Base-by-base conservation (phyloP, 176 grass and related monocot genomes). In the Tuctoria greenei region DNA sequence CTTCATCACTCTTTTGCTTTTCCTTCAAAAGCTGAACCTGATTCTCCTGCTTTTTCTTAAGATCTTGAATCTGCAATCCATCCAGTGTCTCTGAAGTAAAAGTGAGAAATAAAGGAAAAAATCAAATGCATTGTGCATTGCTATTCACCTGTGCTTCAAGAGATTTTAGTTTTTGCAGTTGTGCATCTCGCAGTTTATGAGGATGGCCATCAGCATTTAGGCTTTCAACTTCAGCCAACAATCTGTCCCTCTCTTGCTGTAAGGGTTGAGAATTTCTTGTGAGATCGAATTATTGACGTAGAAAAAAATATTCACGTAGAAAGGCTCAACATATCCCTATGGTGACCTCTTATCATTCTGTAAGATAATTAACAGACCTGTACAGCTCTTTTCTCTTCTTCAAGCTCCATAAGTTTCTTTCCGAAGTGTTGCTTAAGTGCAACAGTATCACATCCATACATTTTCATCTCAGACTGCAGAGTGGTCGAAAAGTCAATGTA, bases 41-140 rank as follows among this genome's bases (percentile, higher is more conserved):
- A 55, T 88, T 98, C 59, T 98, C 95, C 79, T 98, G 95, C 67
- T 98, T 98, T 86, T 94, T 98, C 82, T 98, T 98, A 46, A 98
- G 91, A 34, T 95, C 91, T 75, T 86, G 70, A 80, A 98, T 98
- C 95, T 98, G 86, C 66, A 86, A 64, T 43, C 10, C 66, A 64
- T 43, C 10, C 66, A 26, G 49, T 74, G 23, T 46, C 43, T 61
- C 42, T 66, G 76, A 10, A 71, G 16, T 80, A 84, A 65, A 88
- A 66, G 31, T 72, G 25, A 37, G 20, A 58, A 43, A 50, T 11
- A 51, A 67, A 10, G 35, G 31, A 12, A 79, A 74, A 26, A 10
- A 13, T 74, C 47, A 39, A 75, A 84, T 17, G 47, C 58, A 66
- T 45, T 75, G 61, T 63, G 17, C 57, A 79, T 12, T 10, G 14